Base-by-base conservation (phyloP, 371 early-diverging fungal genomes). In the Cokeromyces recurvatus region DNA sequence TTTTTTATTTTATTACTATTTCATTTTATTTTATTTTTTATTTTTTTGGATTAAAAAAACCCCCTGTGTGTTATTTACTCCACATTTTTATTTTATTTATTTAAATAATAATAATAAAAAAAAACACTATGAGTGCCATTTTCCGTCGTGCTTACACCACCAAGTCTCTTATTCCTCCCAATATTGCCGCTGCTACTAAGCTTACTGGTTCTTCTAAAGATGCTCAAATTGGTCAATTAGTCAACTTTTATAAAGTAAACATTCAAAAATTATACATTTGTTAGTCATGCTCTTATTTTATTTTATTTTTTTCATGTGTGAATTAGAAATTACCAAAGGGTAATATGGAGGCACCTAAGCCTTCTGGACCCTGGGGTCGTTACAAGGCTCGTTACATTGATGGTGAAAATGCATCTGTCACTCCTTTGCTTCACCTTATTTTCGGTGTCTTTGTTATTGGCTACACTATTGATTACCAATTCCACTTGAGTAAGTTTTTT, bases 311-410 rank as follows among this genome's bases (percentile, higher is more conserved):
- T n/a, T n/a, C n/a, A n/a, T n/a, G n/a, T n/a, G n/a, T n/a, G n/a
- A n/a, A n/a, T n/a, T 55, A 73, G 70, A 64, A 60, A 47, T 62
- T 75, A 59, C 76, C 76, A 56, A 75, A 75, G 70, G 76, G 76
- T 58, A 35, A 62, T 45, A 66, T 46, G 44, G 51, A 62, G 27
- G 57, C 57, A 45, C 34, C 63, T 46, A 71, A 75, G 71, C 66
- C 75, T 41, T 60, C 63, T 41, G 76, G 76, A 47, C 64, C 64
- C 54, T 64, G 53, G 46, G 72, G 58, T 45, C 64, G 71, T 32
- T 81, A 81, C 64, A 74, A 81, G 78, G 81, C 78, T 48, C 74
- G 74, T 57, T 74, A 81, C 72, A 78, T 81, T 63, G 81, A 81
- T 41, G 81, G 81, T 59, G 79, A 81, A 38, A 81, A 81, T 55